Evolutionary conservation across 441 rosid species (phyloP).

Genomic region (Adansonia grandidieri): DNA sequence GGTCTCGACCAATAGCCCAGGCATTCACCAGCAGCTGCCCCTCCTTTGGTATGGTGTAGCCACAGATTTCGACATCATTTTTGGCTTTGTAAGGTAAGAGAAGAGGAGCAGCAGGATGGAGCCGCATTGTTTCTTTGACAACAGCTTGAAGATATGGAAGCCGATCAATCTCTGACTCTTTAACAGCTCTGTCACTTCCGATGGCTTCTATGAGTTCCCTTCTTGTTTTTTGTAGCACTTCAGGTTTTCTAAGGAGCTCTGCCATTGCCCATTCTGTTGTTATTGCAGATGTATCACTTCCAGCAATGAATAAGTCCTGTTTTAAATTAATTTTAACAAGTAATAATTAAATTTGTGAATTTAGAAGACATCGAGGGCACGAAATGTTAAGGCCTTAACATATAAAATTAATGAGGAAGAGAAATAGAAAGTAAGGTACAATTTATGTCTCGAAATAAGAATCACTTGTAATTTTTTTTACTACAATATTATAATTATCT

Average conservation of each 20-base stretch:
- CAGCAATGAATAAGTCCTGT: slow-evolving; percentile 32
- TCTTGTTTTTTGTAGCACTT: slow-evolving; percentile 10
- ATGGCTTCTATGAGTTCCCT: slow-evolving; percentile 13
- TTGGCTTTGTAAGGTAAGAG: slow-evolving; percentile 30
- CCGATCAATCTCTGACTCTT: slow-evolving; percentile 21
- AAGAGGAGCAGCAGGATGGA: slow-evolving; percentile 28
- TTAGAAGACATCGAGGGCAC: background rate
- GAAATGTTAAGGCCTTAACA: background rate
- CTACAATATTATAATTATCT: no score
- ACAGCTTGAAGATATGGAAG: slow-evolving; percentile 28
- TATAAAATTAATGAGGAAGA: no score
- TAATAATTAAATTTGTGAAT: background rate
- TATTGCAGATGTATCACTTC: slow-evolving; percentile 33
- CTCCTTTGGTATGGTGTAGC: slow-evolving; percentile 25
- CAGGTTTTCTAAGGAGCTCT: slow-evolving; percentile 24
- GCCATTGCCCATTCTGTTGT: slow-evolving; percentile 35
- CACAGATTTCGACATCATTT: slow-evolving; percentile 6
- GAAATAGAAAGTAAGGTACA: no score
- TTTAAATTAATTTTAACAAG: background rate
- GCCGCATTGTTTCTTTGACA: slow-evolving; percentile 28
- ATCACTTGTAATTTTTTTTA: no score
- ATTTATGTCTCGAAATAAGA: no score
- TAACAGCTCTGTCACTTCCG: slow-evolving; percentile 9
- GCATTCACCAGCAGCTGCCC: slow-evolving; percentile 26
- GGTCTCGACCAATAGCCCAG: slow-evolving; percentile 29